Percentiles rank a stretch among this genome's conserved stretches.
Evolutionary conservation across 306 rosid genomes (phyloP).

Genomic region (Gynostemma pentaphyllum): DNA sequence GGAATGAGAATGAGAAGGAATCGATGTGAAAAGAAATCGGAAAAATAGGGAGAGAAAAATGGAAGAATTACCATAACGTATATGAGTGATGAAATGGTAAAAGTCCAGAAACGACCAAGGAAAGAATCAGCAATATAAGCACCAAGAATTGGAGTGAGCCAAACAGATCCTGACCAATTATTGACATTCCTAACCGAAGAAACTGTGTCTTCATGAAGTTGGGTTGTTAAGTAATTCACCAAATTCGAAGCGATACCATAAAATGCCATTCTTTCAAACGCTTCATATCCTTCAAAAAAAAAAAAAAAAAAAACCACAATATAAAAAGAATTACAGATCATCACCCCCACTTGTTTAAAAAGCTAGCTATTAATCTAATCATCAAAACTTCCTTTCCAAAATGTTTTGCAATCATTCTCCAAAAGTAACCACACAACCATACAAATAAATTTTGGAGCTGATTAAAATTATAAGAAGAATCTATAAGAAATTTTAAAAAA

Average conservation of each 20-base stretch:
- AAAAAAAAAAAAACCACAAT: not conserved
- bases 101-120: conserved; percentile 97
- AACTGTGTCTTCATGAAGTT: conserved; percentile 86
- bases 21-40: not conserved
- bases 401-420: too few relatives aligned
- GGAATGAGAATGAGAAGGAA: not conserved
- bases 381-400: too few relatives aligned
- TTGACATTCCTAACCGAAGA: conserved; percentile 91
- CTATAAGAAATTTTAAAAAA: too few relatives aligned
- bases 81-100: conserved; percentile 71
- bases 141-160: conserved; percentile 93
- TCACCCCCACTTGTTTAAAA: too few relatives aligned
- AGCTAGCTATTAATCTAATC: too few relatives aligned
- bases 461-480: too few relatives aligned
- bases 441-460: too few relatives aligned
- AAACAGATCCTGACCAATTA: conserved; percentile 91
- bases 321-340: too few relatives aligned
- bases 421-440: too few relatives aligned
- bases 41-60: not conserved
- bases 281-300: conserved; percentile 64
- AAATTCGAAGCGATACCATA: conserved; percentile 88
- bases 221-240: conserved; percentile 73
- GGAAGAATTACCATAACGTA: conserved; percentile 58
- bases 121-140: conserved; percentile 87
- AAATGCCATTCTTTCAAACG: conserved; percentile 98